Conservation (phyloP, 768 basidiomycete species). For the Boletus speciosus region DNA sequence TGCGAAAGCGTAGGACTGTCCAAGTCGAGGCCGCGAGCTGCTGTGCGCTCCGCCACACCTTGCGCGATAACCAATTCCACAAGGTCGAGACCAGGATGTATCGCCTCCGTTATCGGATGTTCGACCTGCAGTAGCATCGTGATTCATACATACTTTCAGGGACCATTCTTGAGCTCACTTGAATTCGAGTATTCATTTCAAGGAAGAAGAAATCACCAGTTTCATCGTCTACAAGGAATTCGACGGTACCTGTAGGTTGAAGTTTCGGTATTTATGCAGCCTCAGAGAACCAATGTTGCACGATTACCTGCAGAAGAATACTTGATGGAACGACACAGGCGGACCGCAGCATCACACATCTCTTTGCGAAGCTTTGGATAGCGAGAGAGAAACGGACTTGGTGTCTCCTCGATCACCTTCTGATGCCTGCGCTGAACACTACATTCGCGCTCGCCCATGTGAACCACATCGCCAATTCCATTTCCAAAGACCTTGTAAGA, state of each 20-base stretch:
- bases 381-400: slow-evolving; percentile 52
- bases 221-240: slow-evolving; percentile 57
- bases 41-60: slow-evolving; percentile 39
- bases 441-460: slow-evolving; percentile 70
- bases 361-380: slow-evolving; percentile 42
- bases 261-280: neutral
- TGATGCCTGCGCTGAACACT: slow-evolving; percentile 67
- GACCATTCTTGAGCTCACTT: slow-evolving; percentile 30
- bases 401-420: slow-evolving; percentile 70
- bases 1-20: slow-evolving; percentile 36
- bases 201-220: slow-evolving; percentile 60
- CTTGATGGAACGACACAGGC: slow-evolving; percentile 44
- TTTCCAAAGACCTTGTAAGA: slow-evolving; percentile 60
- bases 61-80: slow-evolving; percentile 64
- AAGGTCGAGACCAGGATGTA: slow-evolving; percentile 54
- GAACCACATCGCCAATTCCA: slow-evolving; percentile 52
- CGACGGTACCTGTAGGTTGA: slow-evolving; percentile 51
- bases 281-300: neutral
- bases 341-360: slow-evolving; percentile 54
- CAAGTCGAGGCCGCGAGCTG: slow-evolving; percentile 12
- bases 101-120: slow-evolving; percentile 60
- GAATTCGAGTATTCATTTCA: slow-evolving; percentile 70
- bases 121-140: slow-evolving; percentile 45
- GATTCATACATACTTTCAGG: neutral
- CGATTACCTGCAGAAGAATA: slow-evolving; percentile 56